Evolutionary conservation across 345 rosid species (phyloP).

Genomic region (Diplotaxis tenuifolia): DNA sequence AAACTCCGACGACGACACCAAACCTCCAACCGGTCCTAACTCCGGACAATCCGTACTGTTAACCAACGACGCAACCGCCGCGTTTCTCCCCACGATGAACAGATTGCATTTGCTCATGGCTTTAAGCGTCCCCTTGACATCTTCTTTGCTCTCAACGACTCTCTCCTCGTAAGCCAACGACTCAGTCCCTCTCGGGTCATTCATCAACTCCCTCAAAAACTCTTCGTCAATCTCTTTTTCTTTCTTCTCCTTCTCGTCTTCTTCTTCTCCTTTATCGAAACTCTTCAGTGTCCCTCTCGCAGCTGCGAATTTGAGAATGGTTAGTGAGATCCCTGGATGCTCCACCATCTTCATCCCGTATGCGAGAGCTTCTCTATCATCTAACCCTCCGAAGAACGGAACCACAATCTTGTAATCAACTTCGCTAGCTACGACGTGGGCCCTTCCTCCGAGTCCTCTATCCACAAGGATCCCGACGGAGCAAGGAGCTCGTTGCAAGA

Average conservation of each 20-base stretch:
- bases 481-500: conserved; percentile 59
- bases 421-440: conserved; percentile 58
- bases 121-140: conserved; percentile 30
- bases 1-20: conserved; percentile 47
- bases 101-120: conserved; percentile 42
- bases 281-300: conserved; percentile 23
- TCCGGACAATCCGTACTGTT: conserved; percentile 43
- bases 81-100: conserved; percentile 46
- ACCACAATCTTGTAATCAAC: conserved; percentile 51
- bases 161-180: conserved; percentile 40
- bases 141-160: conserved; percentile 39
- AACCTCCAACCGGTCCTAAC: conserved; percentile 49
- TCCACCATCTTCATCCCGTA: conserved; percentile 55
- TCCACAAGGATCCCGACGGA: conserved; percentile 72
- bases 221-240: conserved; percentile 25
- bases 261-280: conserved; percentile 20
- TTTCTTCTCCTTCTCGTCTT: conserved; percentile 19
- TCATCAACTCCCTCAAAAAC: conserved; percentile 34
- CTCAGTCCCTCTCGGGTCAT: conserved; percentile 25
- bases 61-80: conserved; percentile 34
- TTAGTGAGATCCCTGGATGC: conserved; percentile 55
- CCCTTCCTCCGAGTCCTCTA: conserved; percentile 68
- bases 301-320: conserved; percentile 38
- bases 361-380: conserved; percentile 60
- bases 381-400: conserved; percentile 59